Base-by-base conservation (phyloP, 1,284 basidiomycete species). In the Leccinum discolor region DNA sequence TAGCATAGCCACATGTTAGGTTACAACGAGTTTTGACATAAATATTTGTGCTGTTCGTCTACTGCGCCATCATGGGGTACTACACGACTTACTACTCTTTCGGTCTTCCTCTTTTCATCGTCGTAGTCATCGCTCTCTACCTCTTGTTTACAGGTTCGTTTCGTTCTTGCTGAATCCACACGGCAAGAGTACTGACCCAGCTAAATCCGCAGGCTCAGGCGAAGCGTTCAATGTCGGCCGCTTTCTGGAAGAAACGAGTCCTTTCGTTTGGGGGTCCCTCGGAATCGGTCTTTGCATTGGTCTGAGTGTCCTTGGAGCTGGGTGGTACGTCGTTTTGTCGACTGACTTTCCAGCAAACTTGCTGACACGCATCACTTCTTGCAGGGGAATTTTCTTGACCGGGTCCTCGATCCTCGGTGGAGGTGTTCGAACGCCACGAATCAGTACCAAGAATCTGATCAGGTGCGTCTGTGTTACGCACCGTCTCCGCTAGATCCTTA, bases 401-500 rank as follows among this genome's bases (percentile, higher is more conserved):
- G 97, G 97, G 64, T 82, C 96, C 21, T 96, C 94, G 32, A 97
- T 99, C 71, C 85, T 99, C 23, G 97, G 97, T 67, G 97, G 95
- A 74, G 96, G 97, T 77, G 96, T 99, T 12, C 85, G 96, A 52
- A 88, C 96, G 59, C 97, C 98, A 10, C 86, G 98, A 68, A 99
- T 99, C 71, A 88, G 92, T 62, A 99, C 97, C 44, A 99, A 99
- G 86, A 99, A 99, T 78, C 80, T 99, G 77, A 98, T 99, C 74
- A 96, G 94, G 96, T 95, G 66, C 29, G 60, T 61, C 21, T 4
- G 8, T 23, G 10, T 59, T 16, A 3, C 12, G 12, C n/a, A 2
- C 5, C 47, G 4, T 23, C 10, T 18, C 10, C 1, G 26, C 8
- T 1, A 6, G 12, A 52, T 32, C 38, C 60, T 64, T 23, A 60